Base-by-base conservation (phyloP, 371 early-diverging fungal species). In the Mucor sp. region DNA sequence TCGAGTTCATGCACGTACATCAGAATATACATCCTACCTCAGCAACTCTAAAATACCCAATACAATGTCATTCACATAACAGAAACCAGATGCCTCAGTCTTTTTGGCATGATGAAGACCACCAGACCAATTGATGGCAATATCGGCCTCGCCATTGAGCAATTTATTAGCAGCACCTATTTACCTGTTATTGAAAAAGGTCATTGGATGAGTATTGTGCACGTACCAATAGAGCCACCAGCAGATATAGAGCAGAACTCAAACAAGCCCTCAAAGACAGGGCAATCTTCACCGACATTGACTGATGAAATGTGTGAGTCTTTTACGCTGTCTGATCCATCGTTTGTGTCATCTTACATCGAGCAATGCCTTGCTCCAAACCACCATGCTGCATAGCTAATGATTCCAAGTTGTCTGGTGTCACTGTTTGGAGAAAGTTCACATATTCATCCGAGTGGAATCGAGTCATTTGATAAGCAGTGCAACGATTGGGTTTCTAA, bases 361-460 rank as follows among this genome's bases (percentile, higher is more conserved):
- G 91, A 43, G 88, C 82, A 67, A 84, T 81, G 25, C 84, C 82
- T 63, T 84, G 82, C 56, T 84, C 84, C 23, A 81, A 67, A 50
- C 83, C 79, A 35, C 83, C 84, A 63, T 95, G 92, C 67, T 94
- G 93, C 71, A 90, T 89, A 21, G 85, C 86, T 63, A 95, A 85
- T 30, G 91, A 82, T 41, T 95, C 93, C 66, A 93, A 86, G 72
- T 94, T 96, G 23, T 99, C 98, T 0, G 98, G 97, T 1, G 95
- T 94, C 2, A 99, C 97, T 60, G 93, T 90, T 35, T 92, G 84
- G 62, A 99, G 83, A 78, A 99, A 99, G 71, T 99, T 95, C 67
- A 99, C 95, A 76, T 99, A 99, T 71, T 99, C 99, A 76, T 97
- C 95, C 15, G 99, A 91, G 79, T 99, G 99, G 76, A 99, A 99